Evolutionary conservation across 441 rosid genomes (phyloP).

Genomic region (Eruca vesicaria): DNA sequence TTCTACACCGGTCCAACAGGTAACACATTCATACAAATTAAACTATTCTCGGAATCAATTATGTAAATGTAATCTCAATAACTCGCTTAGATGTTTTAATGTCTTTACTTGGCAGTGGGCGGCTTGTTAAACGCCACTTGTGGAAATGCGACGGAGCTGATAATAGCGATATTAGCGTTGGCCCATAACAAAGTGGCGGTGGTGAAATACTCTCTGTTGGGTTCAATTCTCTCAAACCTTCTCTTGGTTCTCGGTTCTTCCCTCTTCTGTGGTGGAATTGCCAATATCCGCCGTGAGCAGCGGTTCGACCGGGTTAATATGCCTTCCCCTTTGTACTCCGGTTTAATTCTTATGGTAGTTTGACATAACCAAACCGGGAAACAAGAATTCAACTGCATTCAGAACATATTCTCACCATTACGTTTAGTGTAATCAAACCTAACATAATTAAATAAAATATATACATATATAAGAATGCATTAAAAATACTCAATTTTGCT

Average conservation of each 20-base stretch:
- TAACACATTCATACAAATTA: constrained; percentile 18
- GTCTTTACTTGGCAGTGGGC: constrained; percentile 41
- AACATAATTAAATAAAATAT: not conserved
- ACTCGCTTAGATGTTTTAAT: not conserved
- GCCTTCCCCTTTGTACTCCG: not conserved
- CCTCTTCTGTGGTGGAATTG: constrained; percentile 81
- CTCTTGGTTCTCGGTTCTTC: constrained; percentile 87
- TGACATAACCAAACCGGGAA: not conserved
- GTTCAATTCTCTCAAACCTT: constrained; percentile 77
- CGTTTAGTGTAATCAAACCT: not conserved
- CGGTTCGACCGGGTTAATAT: constrained; percentile 65
- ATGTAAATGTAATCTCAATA: not conserved
- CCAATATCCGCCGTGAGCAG: constrained; percentile 56
- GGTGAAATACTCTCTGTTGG: constrained; percentile 77
- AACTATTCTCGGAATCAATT: not conserved
- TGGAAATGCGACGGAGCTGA: constrained; percentile 67
- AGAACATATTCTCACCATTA: no score
- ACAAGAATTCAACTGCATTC: no score
- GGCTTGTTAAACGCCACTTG: constrained; percentile 69
- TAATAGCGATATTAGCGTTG: constrained; percentile 60
- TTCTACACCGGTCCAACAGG: constrained; percentile 69
- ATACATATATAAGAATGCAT: no score
- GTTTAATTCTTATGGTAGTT: not conserved
- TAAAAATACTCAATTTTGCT: no score
- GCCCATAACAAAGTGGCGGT: constrained; percentile 50